Evolutionary conservation across 177 flowering plant species (phyloP).

Genomic region (Vitis hybrid): DNA sequence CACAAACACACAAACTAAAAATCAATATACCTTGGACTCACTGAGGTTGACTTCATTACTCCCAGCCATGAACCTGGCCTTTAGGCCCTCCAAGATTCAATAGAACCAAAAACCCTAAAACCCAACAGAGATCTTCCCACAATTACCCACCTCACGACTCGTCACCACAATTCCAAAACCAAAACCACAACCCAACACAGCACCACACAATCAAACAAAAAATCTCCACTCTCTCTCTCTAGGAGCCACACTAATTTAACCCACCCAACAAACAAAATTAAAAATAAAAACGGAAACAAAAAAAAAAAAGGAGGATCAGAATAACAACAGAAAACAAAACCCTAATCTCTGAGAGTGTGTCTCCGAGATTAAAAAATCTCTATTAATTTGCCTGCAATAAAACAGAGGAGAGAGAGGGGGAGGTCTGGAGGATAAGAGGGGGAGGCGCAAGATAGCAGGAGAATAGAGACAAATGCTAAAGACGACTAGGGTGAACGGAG

Average conservation of each 20-base stretch:
- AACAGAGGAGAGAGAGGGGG: conserved; percentile 19
- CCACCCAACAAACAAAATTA: too few species aligned
- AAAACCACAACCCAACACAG: background rate
- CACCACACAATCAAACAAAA: background rate
- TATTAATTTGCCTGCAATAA: conserved; percentile 8
- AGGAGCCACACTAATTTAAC: background rate
- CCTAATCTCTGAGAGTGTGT: too few species aligned
- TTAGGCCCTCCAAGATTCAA: background rate
- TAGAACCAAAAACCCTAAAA: conserved; percentile 6
- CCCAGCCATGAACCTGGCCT: conserved; percentile 37
- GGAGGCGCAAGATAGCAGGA: conserved; percentile 17
- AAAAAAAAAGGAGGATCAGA: too few species aligned
- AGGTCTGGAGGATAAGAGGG: too few species aligned
- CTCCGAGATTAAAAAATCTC: too few species aligned
- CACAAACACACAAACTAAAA: background rate
- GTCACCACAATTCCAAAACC: conserved; percentile 5
- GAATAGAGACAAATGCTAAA: conserved; percentile 9
- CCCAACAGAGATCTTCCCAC: conserved; percentile 21
- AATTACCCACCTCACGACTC: conserved; percentile 9
- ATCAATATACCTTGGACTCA: conserved; percentile 49
- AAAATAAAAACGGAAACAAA: too few species aligned
- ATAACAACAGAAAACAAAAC: too few species aligned
- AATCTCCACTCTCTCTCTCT: conserved; percentile 2
- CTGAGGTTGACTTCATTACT: conserved; percentile 49
- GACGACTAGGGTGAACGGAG: conserved; percentile 4